A percentile compares a stretch with the other conserved stretches of the same genome.
Conservation (phyloP, 441 rosid genomes). For the Pelargonium exstipulatum region DNA sequence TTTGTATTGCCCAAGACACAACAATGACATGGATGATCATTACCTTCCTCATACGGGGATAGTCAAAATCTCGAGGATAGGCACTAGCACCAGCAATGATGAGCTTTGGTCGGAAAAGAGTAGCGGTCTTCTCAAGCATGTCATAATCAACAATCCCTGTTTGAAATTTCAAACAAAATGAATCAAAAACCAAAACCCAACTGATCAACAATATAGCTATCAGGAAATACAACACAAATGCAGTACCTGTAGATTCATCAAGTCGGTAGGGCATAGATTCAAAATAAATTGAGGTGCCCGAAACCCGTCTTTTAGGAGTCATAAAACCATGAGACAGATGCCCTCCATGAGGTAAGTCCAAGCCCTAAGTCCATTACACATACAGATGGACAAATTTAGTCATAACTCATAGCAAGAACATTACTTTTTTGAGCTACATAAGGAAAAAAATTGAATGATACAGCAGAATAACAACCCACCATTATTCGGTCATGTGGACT, state of each 20-base stretch:
- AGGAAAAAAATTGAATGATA: neutral
- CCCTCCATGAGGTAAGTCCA: slow-evolving; percentile 92
- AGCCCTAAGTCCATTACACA: slow-evolving; percentile 39
- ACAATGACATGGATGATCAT: neutral
- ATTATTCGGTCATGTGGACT: slow-evolving; percentile 80
- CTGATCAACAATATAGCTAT: slow-evolving; percentile 5
- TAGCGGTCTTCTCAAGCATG: slow-evolving; percentile 86
- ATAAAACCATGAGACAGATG: slow-evolving; percentile 96
- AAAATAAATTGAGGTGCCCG: slow-evolving; percentile 88
- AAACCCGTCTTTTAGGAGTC: slow-evolving; percentile 85
- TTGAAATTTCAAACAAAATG: slow-evolving; percentile 22
- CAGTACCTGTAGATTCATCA: slow-evolving; percentile 73
- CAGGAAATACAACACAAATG: slow-evolving; percentile 7
- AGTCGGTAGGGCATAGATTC: slow-evolving; percentile 95
- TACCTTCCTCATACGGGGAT: slow-evolving; percentile 27
- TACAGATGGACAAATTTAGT: slow-evolving; percentile 1
- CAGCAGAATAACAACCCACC: slow-evolving; percentile 33
- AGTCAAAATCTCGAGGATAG: slow-evolving; percentile 24
- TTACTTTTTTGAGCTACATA: neutral
- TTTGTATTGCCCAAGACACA: neutral
- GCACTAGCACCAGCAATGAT: slow-evolving; percentile 31
- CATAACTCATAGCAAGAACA: slow-evolving; percentile 1
- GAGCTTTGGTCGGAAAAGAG: slow-evolving; percentile 32
- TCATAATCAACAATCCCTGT: slow-evolving; percentile 77
- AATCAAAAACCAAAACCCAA: slow-evolving; percentile 14